These are phyloP conservation scores for Venturia asperata DNA, from an alignment of 2,329 filamentous ascomycete species.

Conservation along the genomic window DNA sequence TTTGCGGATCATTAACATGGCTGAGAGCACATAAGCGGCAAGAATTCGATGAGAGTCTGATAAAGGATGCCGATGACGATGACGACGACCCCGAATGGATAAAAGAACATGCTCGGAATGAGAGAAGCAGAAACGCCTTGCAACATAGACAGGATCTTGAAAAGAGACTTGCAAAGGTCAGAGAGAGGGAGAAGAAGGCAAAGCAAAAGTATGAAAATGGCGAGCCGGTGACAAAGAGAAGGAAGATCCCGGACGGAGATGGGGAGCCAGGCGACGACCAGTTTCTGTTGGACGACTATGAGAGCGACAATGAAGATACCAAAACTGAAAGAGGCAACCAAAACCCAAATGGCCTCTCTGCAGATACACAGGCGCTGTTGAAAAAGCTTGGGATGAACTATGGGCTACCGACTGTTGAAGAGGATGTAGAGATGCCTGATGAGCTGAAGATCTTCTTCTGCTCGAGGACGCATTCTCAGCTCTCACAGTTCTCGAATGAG, in stretches of 20 bases:
- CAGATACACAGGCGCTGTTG: constrained; percentile 68
- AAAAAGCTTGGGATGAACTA: constrained; percentile 46
- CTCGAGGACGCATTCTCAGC: constrained; percentile 84
- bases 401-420: constrained; percentile 30
- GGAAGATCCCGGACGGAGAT: constrained; percentile 25
- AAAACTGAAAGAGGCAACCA: constrained; percentile 18
- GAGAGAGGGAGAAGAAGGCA: constrained; percentile 54
- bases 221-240: constrained; percentile 43
- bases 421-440: constrained; percentile 50
- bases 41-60: constrained; percentile 48
- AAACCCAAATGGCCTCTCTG: constrained; percentile 51
- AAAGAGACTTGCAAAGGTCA: constrained; percentile 57
- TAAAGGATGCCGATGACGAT: constrained; percentile 35
- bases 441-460: constrained; percentile 85
- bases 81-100: constrained; percentile 80
- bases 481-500: constrained; percentile 81
- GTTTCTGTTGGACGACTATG: constrained; percentile 70
- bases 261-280: constrained; percentile 50
- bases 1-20: constrained; percentile 86
- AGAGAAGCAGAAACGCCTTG: constrained; percentile 60
- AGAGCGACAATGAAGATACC: constrained; percentile 52
- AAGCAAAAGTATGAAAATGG: constrained; percentile 45
- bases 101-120: constrained; percentile 63
- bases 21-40: constrained; percentile 71
- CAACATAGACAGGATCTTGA: constrained; percentile 67